A percentile compares a stretch with the other conserved stretches of the same genome.
Evolutionary conservation across 1,284 basidiomycete genomes (phyloP).

Genomic region (Heterobasidion occidentale): DNA sequence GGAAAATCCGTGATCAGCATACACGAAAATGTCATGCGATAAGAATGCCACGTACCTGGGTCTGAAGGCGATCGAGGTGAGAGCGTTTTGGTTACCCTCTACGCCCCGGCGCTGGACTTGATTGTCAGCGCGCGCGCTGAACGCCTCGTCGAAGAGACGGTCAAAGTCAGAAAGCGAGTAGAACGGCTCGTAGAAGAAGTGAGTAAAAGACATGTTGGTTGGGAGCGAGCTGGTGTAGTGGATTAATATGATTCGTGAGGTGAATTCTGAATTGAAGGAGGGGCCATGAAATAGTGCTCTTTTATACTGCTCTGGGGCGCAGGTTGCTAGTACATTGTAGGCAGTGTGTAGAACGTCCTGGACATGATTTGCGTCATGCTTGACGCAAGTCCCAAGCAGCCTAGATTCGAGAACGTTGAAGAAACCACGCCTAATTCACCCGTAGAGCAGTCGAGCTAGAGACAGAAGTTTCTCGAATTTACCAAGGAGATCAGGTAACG

Average conservation of each 20-base stretch:
- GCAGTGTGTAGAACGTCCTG: too few relatives aligned
- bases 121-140: slow-evolving; percentile 19
- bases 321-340: too few relatives aligned
- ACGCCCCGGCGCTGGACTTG: neutral
- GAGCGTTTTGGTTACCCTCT: neutral
- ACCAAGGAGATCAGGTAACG: neutral
- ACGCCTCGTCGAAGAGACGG: slow-evolving; percentile 39
- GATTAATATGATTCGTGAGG: neutral
- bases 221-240: neutral
- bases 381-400: neutral
- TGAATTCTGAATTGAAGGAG: neutral
- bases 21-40: neutral
- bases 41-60: neutral
- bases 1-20: neutral
- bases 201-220: slow-evolving; percentile 23
- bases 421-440: neutral
- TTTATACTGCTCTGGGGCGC: too few relatives aligned
- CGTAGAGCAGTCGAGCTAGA: neutral
- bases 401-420: neutral
- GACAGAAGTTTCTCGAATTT: neutral
- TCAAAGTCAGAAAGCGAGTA: slow-evolving; percentile 34
- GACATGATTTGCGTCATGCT: too few relatives aligned
- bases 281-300: neutral
- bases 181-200: slow-evolving; percentile 38
- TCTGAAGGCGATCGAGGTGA: slow-evolving; percentile 2